Conservation (phyloP, 73 alveolate genomes). For the Tetrahymena borealis region DNA sequence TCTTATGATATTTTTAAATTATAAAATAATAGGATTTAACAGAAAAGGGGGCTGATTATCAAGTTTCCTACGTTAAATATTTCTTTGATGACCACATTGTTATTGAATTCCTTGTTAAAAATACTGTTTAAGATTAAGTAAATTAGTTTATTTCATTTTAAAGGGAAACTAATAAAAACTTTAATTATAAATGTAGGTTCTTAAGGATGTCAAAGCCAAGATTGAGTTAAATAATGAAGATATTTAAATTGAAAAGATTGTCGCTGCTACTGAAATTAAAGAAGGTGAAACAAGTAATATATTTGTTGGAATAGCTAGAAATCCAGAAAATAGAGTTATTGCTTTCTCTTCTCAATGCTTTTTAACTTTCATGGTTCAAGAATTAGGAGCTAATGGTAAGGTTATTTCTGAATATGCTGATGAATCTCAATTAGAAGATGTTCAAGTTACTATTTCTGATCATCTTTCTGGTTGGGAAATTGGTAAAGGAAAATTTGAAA, state of each 20-base stretch:
- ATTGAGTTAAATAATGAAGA: slow-evolving; percentile 18
- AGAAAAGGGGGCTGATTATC: slow-evolving; percentile 19
- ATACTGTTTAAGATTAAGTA: slow-evolving; percentile 11
- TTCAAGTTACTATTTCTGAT: not conserved
- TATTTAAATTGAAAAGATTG: slow-evolving; percentile 4
- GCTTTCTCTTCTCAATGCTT: slow-evolving; percentile 1
- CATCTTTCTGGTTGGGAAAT: not conserved
- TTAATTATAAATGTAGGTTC: not conserved
- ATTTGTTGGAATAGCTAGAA: slow-evolving; percentile 18
- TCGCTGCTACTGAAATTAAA: slow-evolving; percentile 27
- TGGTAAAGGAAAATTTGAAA: slow-evolving; percentile 2
- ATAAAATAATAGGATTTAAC: not conserved
- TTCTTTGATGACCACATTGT: slow-evolving; percentile 36
- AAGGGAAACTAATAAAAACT: not conserved
- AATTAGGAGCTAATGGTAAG: not conserved
- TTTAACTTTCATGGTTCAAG: not conserved
- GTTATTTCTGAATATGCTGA: not conserved
- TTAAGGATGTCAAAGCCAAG: slow-evolving; percentile 17
- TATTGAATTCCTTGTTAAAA: slow-evolving; percentile 20
- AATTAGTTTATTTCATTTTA: not conserved
- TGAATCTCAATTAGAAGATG: not conserved
- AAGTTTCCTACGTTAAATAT: slow-evolving; percentile 17
- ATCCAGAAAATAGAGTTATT: slow-evolving; percentile 24
- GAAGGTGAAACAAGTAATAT: slow-evolving; percentile 17
- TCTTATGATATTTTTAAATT: not conserved